These are phyloP conservation scores for Pelargonium nanum DNA, from an alignment of 345 rosid genomes.

Conservation along the genomic window DNA sequence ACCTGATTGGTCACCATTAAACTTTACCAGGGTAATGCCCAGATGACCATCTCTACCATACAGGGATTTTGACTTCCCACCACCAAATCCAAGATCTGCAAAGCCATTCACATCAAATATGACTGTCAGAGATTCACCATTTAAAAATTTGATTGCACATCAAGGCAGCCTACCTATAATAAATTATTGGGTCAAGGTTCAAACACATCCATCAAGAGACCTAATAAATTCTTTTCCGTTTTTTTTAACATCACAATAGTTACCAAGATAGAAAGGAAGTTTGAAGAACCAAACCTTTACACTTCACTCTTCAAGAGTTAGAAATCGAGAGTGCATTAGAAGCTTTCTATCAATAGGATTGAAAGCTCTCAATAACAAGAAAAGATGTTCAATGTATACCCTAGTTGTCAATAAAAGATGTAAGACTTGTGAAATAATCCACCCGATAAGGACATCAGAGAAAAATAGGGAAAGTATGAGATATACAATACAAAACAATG, in stretches of 20 bases:
- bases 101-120: slow-evolving; percentile 16
- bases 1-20: slow-evolving; percentile 56
- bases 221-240: too few species aligned
- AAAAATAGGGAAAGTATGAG: not conserved
- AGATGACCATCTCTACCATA: slow-evolving; percentile 93
- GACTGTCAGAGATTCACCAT: not conserved
- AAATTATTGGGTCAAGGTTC: too few species aligned
- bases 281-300: too few species aligned
- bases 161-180: too few species aligned
- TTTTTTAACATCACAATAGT: too few species aligned
- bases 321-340: too few species aligned
- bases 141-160: not conserved
- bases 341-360: too few species aligned
- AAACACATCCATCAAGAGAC: too few species aligned
- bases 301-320: too few species aligned
- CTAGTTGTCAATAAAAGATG: not conserved
- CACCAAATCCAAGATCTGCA: slow-evolving; percentile 73
- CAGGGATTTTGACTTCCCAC: slow-evolving; percentile 79
- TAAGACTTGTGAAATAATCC: not conserved
- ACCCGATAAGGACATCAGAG: not conserved
- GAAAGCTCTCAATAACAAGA: too few species aligned
- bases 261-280: too few species aligned
- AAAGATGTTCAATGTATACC: not conserved
- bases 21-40: slow-evolving; percentile 67
- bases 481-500: not conserved